Base-by-base conservation (phyloP, 2,329 filamentous ascomycete genomes). In the Cladophialophora immunda region DNA sequence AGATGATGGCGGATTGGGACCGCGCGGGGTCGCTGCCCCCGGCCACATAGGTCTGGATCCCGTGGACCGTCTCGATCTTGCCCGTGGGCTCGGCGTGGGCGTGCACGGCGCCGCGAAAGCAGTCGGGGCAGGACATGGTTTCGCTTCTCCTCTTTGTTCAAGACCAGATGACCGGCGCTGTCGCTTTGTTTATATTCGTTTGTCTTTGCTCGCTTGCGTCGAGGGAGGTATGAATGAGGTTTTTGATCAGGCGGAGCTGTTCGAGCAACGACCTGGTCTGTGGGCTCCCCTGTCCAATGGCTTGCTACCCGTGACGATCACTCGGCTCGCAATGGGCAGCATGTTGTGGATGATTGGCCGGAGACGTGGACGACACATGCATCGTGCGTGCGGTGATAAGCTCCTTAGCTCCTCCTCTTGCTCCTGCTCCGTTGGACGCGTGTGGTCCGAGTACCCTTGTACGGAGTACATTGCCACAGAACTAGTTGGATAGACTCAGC, bases 31-130 rank as follows among this genome's bases (percentile, higher is more conserved):
- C 71, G 11, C 73, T 68, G 0, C 79, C 78, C 13, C 79, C 78
- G 4, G 80, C 77, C 15, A 86, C 76, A 66, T 87, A 88, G 1
- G 81, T 78, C 25, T 81, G 74, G 2, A 85, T 76, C n/a, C 81
- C 82, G 69, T 87, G 81, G 19, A 87, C 68, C 22, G 78, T 82
- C 66, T 79, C 78, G 57, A 79, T 75, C 17, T 76, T 77, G 22
- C 84, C 85, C 6, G 76, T 79, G 3, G 84, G 82, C 4, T 75
- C 73, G 54, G 81, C 83, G 57, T 72, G 67, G 0, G 78, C 73
- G 71, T 84, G 82, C 45, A 84, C 72, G 41, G 74, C 74, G 68
- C 85, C 85, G n/a, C 73, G 73, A 74, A 84, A 85, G 70, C 59
- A 62, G 59, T 62, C 59, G 66, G 63, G 60, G 25, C 63, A 65